Base-by-base conservation (phyloP, 176 grass and related monocot species). In the Raddia guianensis region DNA sequence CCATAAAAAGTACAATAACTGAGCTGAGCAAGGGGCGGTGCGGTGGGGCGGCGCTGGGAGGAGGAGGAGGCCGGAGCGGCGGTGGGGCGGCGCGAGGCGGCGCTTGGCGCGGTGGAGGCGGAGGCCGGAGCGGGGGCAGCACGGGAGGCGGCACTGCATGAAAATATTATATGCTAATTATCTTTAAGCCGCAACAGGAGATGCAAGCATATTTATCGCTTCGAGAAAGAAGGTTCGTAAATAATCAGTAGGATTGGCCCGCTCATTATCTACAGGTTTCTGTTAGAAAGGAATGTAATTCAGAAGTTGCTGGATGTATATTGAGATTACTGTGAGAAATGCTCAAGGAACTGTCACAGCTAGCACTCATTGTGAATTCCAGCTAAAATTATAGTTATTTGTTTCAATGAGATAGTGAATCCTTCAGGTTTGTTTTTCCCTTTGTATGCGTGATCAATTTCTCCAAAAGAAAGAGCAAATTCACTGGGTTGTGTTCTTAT, bases 401-500 rank as follows among this genome's bases (percentile, higher is more conserved):
- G 86, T 77, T 88, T 98, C n/a, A 75, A 98, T 53, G 93, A 91
- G 92, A 92, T 64, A 81, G 84, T 63, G 88, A 87, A 76, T 81
- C 76, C 14, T 95, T 93, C 78, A 95, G 95, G 95, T 98, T 62
- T 66, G 86, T 77, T 72, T 74, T 54, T 80, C n/a, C 43, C 18
- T 82, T 63, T 76, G 50, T 61, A 63, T 9, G 21, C 40, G 35
- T 58, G 59, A 56, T 87, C 86, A 82, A 90, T 98, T 85, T 84
- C 92, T 83, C 69, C 86, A 70, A 89, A 98, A 83, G 96, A 95
- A 67, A 95, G 90, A 85, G 90, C 88, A 85, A 27, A 89, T 8
- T 19, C 96, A 95, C 65, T 98, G 96, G 96, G 78, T 93, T 77
- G 79, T 86, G 62, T 91, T 98, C 79, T 78, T 76, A 93, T 88